phyloP scores from a whole-genome alignment of 306 rosid species.

The Cicer bijugum region DNA sequence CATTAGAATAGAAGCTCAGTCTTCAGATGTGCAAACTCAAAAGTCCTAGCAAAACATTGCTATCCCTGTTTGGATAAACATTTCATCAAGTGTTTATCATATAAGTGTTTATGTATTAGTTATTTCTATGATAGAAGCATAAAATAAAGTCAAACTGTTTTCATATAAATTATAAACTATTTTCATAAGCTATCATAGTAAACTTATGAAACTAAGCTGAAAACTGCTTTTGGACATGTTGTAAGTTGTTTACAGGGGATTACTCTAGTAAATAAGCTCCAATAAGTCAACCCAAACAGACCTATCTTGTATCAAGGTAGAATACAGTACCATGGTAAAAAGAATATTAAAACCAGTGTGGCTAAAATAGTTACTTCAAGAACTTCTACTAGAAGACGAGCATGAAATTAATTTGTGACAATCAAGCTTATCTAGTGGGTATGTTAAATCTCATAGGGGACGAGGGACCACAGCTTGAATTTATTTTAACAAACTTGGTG shows the following conservation, averaged over 20 bases:
- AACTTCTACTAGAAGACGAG: not conserved
- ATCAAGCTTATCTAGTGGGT: not conserved
- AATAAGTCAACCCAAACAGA: no score
- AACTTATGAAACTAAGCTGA: no score
- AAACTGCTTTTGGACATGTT: no score
- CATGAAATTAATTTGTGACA: not conserved
- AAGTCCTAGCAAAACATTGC: constrained; percentile 1
- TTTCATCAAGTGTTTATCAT: no score
- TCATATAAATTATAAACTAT: no score
- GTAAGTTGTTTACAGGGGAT: no score
- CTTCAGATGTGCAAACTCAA: constrained; percentile 1
- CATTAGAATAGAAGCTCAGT: not conserved
- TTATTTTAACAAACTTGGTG: not conserved
- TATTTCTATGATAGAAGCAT: no score
- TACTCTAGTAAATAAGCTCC: no score
- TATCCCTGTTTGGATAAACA: no score
- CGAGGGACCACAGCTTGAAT: not conserved
- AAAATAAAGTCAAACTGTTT: no score
- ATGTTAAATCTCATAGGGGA: not conserved
- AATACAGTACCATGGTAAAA: not conserved
- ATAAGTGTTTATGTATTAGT: no score
- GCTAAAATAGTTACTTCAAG: constrained; percentile 10
- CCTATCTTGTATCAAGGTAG: not conserved
- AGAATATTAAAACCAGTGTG: not conserved
- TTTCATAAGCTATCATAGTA: no score